Percentiles rank a stretch among this genome's conserved stretches.
Evolutionary conservation across 768 basidiomycete species (phyloP).

Genomic region (Lactarius hengduanensis): DNA sequence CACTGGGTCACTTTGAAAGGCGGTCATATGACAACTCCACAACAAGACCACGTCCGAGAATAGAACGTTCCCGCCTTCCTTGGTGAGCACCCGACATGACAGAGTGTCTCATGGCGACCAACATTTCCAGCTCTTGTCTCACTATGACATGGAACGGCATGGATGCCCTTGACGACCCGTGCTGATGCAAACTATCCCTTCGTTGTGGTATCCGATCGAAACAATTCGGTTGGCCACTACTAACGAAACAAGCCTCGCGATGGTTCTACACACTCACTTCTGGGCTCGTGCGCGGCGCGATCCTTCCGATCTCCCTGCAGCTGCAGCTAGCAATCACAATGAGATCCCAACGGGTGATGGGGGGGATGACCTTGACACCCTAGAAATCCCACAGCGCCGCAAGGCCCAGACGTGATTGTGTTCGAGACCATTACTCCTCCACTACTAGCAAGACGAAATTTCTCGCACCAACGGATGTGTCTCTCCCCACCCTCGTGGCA

Average conservation of each 20-base stretch:
- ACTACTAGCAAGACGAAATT: slow-evolving; percentile 60
- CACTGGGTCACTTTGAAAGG: slow-evolving; percentile 71
- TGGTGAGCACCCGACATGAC: slow-evolving; percentile 43
- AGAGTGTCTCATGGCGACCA: neutral
- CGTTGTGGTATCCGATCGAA: slow-evolving; percentile 65
- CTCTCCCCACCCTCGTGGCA: slow-evolving; percentile 70
- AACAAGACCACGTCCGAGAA: slow-evolving; percentile 84
- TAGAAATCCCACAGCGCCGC: neutral
- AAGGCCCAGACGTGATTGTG: slow-evolving; percentile 51
- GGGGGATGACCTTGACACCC: slow-evolving; percentile 28
- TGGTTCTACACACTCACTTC: slow-evolving; percentile 89
- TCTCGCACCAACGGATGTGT: slow-evolving; percentile 83
- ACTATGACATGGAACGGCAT: slow-evolving; percentile 70
- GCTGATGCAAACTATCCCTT: slow-evolving; percentile 79
- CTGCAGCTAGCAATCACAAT: slow-evolving; percentile 42
- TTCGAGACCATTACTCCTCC: slow-evolving; percentile 41
- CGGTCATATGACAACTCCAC: slow-evolving; percentile 73
- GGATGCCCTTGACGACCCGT: slow-evolving; percentile 62
- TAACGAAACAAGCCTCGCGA: slow-evolving; percentile 65
- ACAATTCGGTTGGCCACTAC: slow-evolving; percentile 71
- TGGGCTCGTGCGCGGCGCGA: slow-evolving; percentile 62
- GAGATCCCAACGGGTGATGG: slow-evolving; percentile 49
- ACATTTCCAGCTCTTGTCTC: slow-evolving; percentile 49
- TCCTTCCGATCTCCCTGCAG: neutral
- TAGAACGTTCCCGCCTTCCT: slow-evolving; percentile 81